phyloP scores from a whole-genome alignment of 225 moss, liverwort and hornwort species.

The Physcomitrellopsis africana region DNA sequence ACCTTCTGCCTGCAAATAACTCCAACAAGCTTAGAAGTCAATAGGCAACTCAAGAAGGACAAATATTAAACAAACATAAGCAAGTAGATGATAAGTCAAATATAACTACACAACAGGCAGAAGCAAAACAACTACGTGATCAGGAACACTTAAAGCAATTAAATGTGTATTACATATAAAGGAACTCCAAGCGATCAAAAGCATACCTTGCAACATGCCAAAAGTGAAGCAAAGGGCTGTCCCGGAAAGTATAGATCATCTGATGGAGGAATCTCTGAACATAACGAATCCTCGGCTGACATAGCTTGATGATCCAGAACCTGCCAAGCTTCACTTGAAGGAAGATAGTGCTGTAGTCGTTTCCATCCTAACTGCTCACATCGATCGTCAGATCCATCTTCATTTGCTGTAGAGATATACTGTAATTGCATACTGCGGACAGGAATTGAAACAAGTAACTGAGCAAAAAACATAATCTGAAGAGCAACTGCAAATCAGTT shows the following conservation, averaged over 20 bases:
- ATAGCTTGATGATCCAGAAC: conserved; percentile 49
- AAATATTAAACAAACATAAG: neutral
- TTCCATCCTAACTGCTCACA: conserved; percentile 85
- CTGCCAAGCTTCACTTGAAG: conserved; percentile 58
- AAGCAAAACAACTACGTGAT: conserved; percentile 1
- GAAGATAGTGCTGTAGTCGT: conserved; percentile 56
- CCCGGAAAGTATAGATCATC: conserved; percentile 83
- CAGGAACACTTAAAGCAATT: neutral
- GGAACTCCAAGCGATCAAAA: conserved; percentile 16
- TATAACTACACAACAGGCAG: conserved; percentile 2
- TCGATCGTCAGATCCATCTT: conserved; percentile 71
- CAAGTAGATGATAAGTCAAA: neutral
- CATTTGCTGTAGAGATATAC: conserved; percentile 72
- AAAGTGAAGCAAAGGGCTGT: conserved; percentile 80
- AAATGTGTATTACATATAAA: neutral
- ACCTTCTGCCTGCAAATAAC: conserved; percentile 75
- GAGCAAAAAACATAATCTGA: conserved; percentile 2
- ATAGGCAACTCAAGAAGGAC: neutral
- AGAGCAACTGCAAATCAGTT: neutral
- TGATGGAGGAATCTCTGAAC: conserved; percentile 50
- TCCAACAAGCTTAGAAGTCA: conserved; percentile 23
- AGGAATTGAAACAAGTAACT: conserved; percentile 23
- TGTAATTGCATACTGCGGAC: conserved; percentile 69
- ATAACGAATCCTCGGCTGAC: conserved; percentile 35
- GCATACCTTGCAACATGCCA: conserved; percentile 82